A percentile compares a stretch with the other conserved stretches of the same genome.
phyloP scores from a whole-genome alignment of 1,284 basidiomycete genomes.

The Cryptococcus sp. region DNA sequence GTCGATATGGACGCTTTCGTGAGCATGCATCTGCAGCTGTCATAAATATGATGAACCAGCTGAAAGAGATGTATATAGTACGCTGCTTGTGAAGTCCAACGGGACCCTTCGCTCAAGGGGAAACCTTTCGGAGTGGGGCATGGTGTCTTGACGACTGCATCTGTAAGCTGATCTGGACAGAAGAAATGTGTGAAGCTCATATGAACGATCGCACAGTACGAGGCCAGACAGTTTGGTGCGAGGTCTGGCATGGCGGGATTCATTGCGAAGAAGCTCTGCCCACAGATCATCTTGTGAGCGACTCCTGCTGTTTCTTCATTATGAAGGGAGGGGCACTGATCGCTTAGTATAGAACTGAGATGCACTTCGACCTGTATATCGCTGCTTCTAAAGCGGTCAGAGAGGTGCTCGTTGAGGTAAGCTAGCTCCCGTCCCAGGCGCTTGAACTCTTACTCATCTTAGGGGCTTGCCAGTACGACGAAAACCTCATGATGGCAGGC shows the following conservation, averaged over 20 bases:
- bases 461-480: conserved; percentile 70
- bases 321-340: conserved; percentile 5
- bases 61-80: too few species aligned
- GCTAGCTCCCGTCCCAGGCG: conserved; percentile 4
- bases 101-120: conserved; percentile 71
- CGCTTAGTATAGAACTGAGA: conserved; percentile 53
- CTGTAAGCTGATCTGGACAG: conserved; percentile 25
- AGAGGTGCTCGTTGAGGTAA: conserved; percentile 37
- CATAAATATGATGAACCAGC: too few species aligned
- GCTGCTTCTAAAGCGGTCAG: conserved; percentile 61
- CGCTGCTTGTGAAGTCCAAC: conserved; percentile 59
- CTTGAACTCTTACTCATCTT: too few species aligned
- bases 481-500: conserved; percentile 71
- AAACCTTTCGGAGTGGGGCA: conserved; percentile 79
- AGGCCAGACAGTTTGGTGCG: conserved; percentile 81
- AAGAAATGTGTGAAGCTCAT: not conserved
- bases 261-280: conserved; percentile 89
- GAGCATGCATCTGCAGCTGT: conserved; percentile 4
- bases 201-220: conserved; percentile 63
- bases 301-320: not conserved
- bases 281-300: conserved; percentile 70
- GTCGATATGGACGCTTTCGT: conserved; percentile 50
- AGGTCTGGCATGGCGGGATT: conserved; percentile 90
- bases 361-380: conserved; percentile 62
- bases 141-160: conserved; percentile 76